Base-by-base conservation (phyloP, 116 monocot genomes). In the Cymodocea nodosa region DNA sequence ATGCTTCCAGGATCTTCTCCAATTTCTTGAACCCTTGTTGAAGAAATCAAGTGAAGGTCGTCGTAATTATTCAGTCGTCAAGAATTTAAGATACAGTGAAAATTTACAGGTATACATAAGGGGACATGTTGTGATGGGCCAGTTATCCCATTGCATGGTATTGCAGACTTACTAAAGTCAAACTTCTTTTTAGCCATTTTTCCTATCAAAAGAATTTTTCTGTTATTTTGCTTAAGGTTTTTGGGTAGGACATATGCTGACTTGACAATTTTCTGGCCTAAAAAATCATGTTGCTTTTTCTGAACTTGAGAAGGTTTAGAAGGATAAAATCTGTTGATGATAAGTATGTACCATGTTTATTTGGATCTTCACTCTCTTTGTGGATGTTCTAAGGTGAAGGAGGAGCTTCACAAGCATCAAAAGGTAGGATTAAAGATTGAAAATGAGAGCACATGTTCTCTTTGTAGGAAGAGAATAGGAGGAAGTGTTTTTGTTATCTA, bases 401-500 rank as follows among this genome's bases (percentile, higher is more conserved):
- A 89, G 50, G 87, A 93, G 60, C 84, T 99, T 65, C 77, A 89
- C 69, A 92, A 76, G 48, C 74, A 81, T 68, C 79, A 85, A 24
- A 76, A 72, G 57, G 74, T 72, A 54, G 72, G 77, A 35, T 74
- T 99, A 56, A 89, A 92, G 62, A 92, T 99, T 63, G 89, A 92
- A 64, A 79, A 67, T 51, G 93, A 89, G 63, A 87, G 87, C 75
- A 87, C 71, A 24, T 99, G 99, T 71, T 85, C 93, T 20, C 84
- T 92, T 44, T 99, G 99, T 72, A 84, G 79, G 52, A 99, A 99
- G 75, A 73, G 73, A 63, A 92, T 99, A 66, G 99, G 93, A 19
- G 80, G 64, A 56, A 99, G 89, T 75, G 99, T 89, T 23, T 93
- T 99, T 79, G 99, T 84, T 5, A 88, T 99, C 59, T 99, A 99